phyloP scores from a whole-genome alignment of 805 yeast genomes.

The Metschnikowia kunwiensis region DNA sequence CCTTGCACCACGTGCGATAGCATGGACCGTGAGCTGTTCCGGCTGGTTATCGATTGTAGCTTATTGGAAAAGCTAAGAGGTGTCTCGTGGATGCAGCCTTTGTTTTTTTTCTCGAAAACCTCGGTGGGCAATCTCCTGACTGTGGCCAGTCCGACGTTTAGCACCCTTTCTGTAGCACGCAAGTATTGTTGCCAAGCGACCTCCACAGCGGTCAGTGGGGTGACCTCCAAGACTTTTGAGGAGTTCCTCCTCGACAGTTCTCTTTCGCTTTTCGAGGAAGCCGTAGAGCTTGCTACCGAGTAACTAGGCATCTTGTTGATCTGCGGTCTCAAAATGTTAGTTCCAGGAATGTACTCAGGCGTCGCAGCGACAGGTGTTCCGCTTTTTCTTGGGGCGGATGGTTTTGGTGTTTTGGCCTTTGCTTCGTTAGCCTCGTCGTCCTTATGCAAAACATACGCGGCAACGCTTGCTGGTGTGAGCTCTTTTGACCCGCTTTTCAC shows the following conservation, averaged over 20 bases:
- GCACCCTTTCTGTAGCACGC: conserved; percentile 57
- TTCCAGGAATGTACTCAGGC: conserved; percentile 52
- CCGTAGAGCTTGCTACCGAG: conserved; percentile 16
- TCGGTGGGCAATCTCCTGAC: conserved; percentile 46
- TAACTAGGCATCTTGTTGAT: conserved; percentile 35
- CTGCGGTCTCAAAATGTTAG: conserved; percentile 53
- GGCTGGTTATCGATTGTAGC: conserved; percentile 19
- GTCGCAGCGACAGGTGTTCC: background rate
- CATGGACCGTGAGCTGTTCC: conserved; percentile 24
- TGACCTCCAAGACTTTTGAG: conserved; percentile 34
- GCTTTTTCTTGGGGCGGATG: conserved; percentile 1
- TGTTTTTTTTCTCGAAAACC: conserved; percentile 52
- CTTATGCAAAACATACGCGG: conserved; percentile 39
- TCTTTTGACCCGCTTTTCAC: conserved; percentile 11
- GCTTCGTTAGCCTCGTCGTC: conserved; percentile 13
- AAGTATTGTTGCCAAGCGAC: conserved; percentile 56
- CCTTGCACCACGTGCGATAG: conserved; percentile 41
- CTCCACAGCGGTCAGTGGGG: conserved; percentile 53
- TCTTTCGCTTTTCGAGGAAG: conserved; percentile 14
- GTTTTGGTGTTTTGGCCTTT: conserved; percentile 11
- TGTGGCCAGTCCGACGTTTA: conserved; percentile 21
- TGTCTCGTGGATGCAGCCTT: conserved; percentile 56
- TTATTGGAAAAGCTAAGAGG: conserved; percentile 45
- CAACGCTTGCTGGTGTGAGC: conserved; percentile 37
- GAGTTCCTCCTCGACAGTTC: conserved; percentile 18